Conservation (phyloP, 1,139 yeast genomes). For the Yamadazyma friedrichii region DNA sequence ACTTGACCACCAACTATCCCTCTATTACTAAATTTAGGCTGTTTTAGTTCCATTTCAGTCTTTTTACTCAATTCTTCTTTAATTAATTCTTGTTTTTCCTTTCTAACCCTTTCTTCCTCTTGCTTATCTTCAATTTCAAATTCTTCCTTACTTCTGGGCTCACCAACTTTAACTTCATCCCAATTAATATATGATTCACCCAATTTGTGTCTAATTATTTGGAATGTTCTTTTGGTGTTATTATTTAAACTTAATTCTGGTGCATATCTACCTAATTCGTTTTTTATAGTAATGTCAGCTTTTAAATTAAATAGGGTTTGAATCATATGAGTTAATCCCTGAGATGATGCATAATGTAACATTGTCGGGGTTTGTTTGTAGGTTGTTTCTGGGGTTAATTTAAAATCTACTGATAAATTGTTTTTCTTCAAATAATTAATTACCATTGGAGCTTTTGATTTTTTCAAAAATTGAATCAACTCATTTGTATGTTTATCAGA, state of each 20-base stretch:
- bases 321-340: constrained; percentile 68
- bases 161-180: constrained; percentile 65
- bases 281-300: constrained; percentile 65
- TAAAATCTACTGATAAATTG: constrained; percentile 47
- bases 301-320: constrained; percentile 63
- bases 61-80: constrained; percentile 42
- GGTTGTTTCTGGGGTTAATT: constrained; percentile 52
- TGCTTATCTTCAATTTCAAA: constrained; percentile 44
- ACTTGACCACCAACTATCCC: constrained; percentile 28
- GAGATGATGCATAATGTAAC: constrained; percentile 74
- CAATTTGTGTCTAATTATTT: constrained; percentile 59
- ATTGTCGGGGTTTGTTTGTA: constrained; percentile 66
- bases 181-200: constrained; percentile 76
- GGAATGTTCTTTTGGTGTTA: constrained; percentile 57
- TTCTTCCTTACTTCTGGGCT: constrained; percentile 62
- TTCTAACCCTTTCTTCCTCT: constrained; percentile 30
- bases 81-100: constrained; percentile 37
- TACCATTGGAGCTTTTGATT: constrained; percentile 77
- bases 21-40: constrained; percentile 29
- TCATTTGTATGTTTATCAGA: constrained; percentile 57
- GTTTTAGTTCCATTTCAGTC: constrained; percentile 38
- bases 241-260: constrained; percentile 43
- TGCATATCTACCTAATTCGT: constrained; percentile 61
- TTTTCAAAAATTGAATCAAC: constrained; percentile 57
- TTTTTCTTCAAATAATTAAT: constrained; percentile 61